Evolutionary conservation across 352 stramenopile species (phyloP).

Genomic region (Globisporangium iwayamae): DNA sequence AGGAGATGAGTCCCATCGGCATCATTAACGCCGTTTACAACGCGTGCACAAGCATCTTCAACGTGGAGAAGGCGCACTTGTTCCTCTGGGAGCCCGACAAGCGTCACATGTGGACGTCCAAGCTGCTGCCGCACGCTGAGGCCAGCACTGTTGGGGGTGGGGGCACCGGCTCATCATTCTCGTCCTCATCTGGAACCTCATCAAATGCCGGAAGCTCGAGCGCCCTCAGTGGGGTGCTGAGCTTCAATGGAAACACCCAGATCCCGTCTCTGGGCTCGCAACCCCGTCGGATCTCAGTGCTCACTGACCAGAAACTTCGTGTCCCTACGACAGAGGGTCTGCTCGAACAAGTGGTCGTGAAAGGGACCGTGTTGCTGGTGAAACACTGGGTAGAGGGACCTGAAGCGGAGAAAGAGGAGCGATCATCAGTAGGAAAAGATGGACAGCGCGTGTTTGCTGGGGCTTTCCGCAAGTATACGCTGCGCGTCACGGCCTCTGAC

Average conservation of each 20-base stretch:
- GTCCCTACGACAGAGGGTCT: slow-evolving; percentile 48
- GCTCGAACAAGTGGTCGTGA: slow-evolving; percentile 53
- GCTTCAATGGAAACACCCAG: slow-evolving; percentile 17
- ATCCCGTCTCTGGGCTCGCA: slow-evolving; percentile 33
- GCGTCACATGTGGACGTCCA: slow-evolving; percentile 67
- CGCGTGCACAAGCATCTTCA: slow-evolving; percentile 60
- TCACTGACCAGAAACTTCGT: slow-evolving; percentile 54
- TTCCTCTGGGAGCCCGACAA: slow-evolving; percentile 57
- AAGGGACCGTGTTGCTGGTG: slow-evolving; percentile 43
- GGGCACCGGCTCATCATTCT: not conserved
- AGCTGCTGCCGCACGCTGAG: slow-evolving; percentile 38
- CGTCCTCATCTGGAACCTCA: slow-evolving; percentile 5
- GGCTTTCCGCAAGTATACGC: slow-evolving; percentile 25
- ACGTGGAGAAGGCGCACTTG: slow-evolving; percentile 56
- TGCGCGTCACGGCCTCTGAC: slow-evolving; percentile 39
- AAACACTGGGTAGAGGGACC: slow-evolving; percentile 41
- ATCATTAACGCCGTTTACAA: slow-evolving; percentile 84
- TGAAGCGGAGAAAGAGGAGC: slow-evolving; percentile 12
- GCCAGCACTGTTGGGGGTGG: slow-evolving; percentile 9
- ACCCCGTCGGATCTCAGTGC: slow-evolving; percentile 50
- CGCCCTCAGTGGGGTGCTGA: slow-evolving; percentile 6
- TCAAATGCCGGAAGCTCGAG: not conserved
- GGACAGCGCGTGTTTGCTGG: not conserved
- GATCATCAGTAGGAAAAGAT: not conserved
- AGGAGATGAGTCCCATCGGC: slow-evolving; percentile 73